Conservation (phyloP, 768 basidiomycete species). For the Termitomyces sp. region DNA sequence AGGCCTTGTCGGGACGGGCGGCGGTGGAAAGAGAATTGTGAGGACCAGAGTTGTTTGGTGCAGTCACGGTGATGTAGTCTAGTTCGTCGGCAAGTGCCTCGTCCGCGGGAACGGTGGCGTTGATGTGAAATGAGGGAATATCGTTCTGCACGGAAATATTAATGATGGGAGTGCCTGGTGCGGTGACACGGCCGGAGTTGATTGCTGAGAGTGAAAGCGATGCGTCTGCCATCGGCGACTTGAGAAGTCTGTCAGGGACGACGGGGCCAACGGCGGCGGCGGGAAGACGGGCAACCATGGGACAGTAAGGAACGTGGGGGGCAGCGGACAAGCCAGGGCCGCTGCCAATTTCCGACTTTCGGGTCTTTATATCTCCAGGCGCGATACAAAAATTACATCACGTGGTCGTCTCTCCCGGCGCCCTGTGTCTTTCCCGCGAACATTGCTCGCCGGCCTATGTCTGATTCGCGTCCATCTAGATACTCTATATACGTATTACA, state of each 20-base stretch:
- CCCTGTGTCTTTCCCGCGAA: neutral
- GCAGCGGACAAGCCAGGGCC: neutral
- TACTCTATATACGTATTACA: slow-evolving; percentile 4
- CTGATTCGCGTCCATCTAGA: neutral
- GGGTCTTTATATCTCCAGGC: neutral
- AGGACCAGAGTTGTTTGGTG: slow-evolving; percentile 26
- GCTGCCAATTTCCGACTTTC: neutral
- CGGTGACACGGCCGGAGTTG: slow-evolving; percentile 19
- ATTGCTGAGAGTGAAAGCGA: slow-evolving; percentile 23
- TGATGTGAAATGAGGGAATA: slow-evolving; percentile 18
- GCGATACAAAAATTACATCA: slow-evolving; percentile 2
- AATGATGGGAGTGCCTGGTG: slow-evolving; percentile 44
- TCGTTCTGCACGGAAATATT: slow-evolving; percentile 37
- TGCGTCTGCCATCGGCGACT: slow-evolving; percentile 32
- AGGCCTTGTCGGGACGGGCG: slow-evolving; percentile 64
- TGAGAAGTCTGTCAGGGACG: slow-evolving; percentile 37
- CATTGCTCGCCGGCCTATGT: neutral
- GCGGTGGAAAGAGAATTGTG: slow-evolving; percentile 27
- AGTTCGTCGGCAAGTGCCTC: slow-evolving; percentile 63
- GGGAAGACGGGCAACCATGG: slow-evolving; percentile 8
- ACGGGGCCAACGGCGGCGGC: slow-evolving; percentile 31
- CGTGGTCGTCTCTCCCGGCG: slow-evolving; percentile 1
- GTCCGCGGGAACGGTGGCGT: slow-evolving; percentile 22
- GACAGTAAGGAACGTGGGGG: slow-evolving; percentile 1
- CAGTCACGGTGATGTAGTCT: slow-evolving; percentile 57